These are phyloP conservation scores for Aureobasidium namibiae DNA, from an alignment of 2,329 filamentous ascomycete species.

Conservation along the genomic window DNA sequence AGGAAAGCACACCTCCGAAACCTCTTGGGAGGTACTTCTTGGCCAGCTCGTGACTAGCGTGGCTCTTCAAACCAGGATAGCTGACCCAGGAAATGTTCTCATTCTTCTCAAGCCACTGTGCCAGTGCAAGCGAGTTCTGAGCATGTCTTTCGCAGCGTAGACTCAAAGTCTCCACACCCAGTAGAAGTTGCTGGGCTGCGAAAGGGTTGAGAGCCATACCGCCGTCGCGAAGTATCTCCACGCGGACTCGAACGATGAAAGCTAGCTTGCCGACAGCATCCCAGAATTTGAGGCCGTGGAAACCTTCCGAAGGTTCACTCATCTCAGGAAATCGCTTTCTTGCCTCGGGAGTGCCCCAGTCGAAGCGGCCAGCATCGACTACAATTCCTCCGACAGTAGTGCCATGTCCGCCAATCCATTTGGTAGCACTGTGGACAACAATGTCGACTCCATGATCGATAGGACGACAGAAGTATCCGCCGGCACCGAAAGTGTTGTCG, in stretches of 20 bases:
- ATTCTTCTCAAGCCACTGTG: slow-evolving; percentile 75
- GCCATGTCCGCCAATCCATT: slow-evolving; percentile 95
- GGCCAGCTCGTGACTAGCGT: slow-evolving; percentile 69
- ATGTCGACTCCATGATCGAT: slow-evolving; percentile 69
- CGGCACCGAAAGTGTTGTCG: slow-evolving; percentile 93
- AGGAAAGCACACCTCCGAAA: slow-evolving; percentile 83
- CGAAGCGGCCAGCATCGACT: slow-evolving; percentile 83
- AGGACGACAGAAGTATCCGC: slow-evolving; percentile 78
- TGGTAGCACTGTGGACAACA: slow-evolving; percentile 61
- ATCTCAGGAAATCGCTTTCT: slow-evolving; percentile 77
- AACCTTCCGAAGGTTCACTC: slow-evolving; percentile 77
- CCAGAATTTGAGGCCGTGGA: slow-evolving; percentile 91
- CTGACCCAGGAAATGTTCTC: slow-evolving; percentile 85
- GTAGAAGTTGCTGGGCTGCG: slow-evolving; percentile 80
- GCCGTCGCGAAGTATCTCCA: slow-evolving; percentile 84
- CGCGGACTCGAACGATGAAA: slow-evolving; percentile 76
- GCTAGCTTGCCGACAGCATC: slow-evolving; percentile 79
- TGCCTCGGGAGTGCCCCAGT: slow-evolving; percentile 72
- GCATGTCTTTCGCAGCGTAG: slow-evolving; percentile 81
- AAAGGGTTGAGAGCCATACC: slow-evolving; percentile 81
- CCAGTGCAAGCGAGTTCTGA: slow-evolving; percentile 70
- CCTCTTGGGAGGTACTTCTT: slow-evolving; percentile 82
- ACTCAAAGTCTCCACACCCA: slow-evolving; percentile 84
- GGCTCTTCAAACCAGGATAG: slow-evolving; percentile 79
- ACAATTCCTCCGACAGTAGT: slow-evolving; percentile 84